Evolutionary conservation across 345 rosid genomes (phyloP).

Genomic region (Erysimum cheiranthoides): DNA sequence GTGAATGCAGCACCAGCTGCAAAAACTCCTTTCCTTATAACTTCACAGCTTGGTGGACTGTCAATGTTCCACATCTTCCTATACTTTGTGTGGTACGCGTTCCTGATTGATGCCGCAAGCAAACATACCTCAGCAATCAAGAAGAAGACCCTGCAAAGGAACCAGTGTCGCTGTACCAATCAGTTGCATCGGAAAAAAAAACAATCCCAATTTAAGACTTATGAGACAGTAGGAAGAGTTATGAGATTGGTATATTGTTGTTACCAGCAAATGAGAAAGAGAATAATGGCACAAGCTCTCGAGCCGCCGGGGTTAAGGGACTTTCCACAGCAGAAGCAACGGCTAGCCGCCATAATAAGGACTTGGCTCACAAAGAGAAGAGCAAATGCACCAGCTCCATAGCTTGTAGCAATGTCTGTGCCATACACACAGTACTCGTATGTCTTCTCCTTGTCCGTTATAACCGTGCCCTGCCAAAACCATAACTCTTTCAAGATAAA

Average conservation of each 20-base stretch:
- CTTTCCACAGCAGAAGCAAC: slow-evolving; percentile 95
- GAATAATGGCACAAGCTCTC: slow-evolving; percentile 83
- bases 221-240: background rate
- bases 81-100: slow-evolving; percentile 87
- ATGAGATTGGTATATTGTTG: background rate
- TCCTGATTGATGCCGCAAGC: slow-evolving; percentile 83
- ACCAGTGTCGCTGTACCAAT: background rate
- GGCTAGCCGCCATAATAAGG: slow-evolving; percentile 84
- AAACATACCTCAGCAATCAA: slow-evolving; percentile 79
- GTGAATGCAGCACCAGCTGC: slow-evolving; percentile 95
- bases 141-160: slow-evolving; percentile 71
- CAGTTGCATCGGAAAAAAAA: background rate
- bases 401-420: slow-evolving; percentile 86
- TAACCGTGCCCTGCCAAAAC: slow-evolving; percentile 62
- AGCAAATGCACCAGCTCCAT: slow-evolving; percentile 80
- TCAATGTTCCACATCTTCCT: slow-evolving; percentile 57
- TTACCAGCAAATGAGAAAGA: slow-evolving; percentile 91
- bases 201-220: background rate
- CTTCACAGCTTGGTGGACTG: slow-evolving; percentile 70
- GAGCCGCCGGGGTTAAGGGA: slow-evolving; percentile 82
- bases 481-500: slow-evolving; percentile 1
- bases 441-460: slow-evolving; percentile 53
- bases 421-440: slow-evolving; percentile 77
- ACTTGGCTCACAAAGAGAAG: slow-evolving; percentile 76
- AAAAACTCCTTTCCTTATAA: slow-evolving; percentile 86